Evolutionary conservation across 352 stramenopile species (phyloP).

Genomic region (Pilasporangium apinafurcum): DNA sequence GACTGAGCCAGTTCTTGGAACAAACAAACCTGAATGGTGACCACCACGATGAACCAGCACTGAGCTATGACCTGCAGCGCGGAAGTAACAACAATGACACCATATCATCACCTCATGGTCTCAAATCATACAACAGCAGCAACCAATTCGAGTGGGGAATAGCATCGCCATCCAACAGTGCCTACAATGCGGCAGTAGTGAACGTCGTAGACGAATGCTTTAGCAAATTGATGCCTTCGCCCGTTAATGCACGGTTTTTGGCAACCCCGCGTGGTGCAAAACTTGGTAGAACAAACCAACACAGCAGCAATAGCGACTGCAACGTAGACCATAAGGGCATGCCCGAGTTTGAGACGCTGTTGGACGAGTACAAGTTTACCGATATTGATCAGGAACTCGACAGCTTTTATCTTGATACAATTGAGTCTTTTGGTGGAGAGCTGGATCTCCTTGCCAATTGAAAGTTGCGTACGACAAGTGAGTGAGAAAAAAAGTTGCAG

Average conservation of each 20-base stretch:
- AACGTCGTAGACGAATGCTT: conserved; percentile 55
- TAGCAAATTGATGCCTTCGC: conserved; percentile 19
- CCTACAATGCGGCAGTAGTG: conserved; percentile 15
- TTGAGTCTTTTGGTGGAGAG: conserved; percentile 52
- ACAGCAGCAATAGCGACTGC: conserved; percentile 15
- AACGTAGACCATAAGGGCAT: conserved; percentile 38
- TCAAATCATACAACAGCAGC: too few relatives aligned
- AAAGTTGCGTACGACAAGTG: conserved; percentile 2
- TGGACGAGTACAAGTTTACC: conserved; percentile 74
- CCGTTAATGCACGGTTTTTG: background rate
- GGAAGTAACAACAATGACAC: too few relatives aligned
- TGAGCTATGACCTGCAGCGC: too few relatives aligned
- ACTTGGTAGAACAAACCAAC: conserved; percentile 11
- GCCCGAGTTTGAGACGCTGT: conserved; percentile 65
- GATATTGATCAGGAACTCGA: conserved; percentile 81
- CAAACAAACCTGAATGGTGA: conserved; percentile 41
- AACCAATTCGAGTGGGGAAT: background rate
- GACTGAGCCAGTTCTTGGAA: conserved; percentile 66
- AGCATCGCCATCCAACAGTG: background rate
- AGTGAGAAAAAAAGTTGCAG: too few relatives aligned
- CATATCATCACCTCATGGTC: too few relatives aligned
- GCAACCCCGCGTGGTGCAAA: conserved; percentile 1
- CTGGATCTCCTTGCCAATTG: conserved; percentile 58
- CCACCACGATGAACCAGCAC: conserved; percentile 14
- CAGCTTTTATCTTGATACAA: conserved; percentile 74